Base-by-base conservation (phyloP, 768 basidiomycete genomes). In the Boletus rubescentipes region DNA sequence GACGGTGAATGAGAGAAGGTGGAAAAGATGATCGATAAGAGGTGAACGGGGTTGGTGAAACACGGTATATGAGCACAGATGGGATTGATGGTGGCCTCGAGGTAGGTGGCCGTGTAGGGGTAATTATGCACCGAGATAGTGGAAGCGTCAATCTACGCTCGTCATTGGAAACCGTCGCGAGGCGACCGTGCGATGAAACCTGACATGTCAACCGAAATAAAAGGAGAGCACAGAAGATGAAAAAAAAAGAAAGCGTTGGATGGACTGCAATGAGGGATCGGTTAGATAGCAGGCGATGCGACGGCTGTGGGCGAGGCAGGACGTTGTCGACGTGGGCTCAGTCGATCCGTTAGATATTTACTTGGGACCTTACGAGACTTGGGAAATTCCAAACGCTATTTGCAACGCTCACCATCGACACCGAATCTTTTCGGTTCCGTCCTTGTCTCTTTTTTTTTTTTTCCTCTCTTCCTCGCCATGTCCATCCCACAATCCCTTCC, bases 401-500 rank as follows among this genome's bases (percentile, higher is more conserved):
- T 35, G 6, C n/a, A 32, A 26, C 42, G 31, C 44, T 32, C 31
- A 14, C 32, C 44, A 18, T 20, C 3, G 26, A 12, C 18, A 47
- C 16, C 4, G 29, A 32, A 26, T 5, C 30, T 16, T 30, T 61
- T 65, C 63, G 60, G 52, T 44, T 67, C 58, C 61, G 55, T 60
- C 21, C 20, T n/a, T n/a, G n/a, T n/a, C n/a, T 31, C 31, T 50
- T 40, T 20, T 40, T 47, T 39, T 48, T 44, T 38, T 38, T 32
- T 39, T 32, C 51, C 48, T 54, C 40, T 45, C 21, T 57, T 26
- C 45, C 4, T 29, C 45, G 42, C 57, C 72, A 79, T 79, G 78
- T 75, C 79, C 58, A 68, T 73, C 56, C 72, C 75, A 56, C 85
- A 84, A 68, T 85, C 87, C 10, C 81, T 91, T 36, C 89, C 89